Evolutionary conservation across 495 filamentous ascomycete genomes (phyloP), one percentile per base, ranked within the genome.

Genomic region (Lasiosphaeris hirsuta): DNA sequence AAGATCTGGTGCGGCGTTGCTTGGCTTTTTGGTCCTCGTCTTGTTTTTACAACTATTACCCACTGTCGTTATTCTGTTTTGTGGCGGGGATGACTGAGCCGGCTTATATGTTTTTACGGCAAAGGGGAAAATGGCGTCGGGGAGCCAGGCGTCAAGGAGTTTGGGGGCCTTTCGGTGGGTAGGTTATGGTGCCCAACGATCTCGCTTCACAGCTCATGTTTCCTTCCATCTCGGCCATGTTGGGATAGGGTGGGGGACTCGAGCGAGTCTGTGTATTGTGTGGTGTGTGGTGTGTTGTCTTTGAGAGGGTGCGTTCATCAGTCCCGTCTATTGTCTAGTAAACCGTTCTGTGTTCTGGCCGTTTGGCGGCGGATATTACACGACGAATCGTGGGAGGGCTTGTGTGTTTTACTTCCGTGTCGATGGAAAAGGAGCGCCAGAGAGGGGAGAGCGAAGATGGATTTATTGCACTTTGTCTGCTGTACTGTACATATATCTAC

Each of bases 11-110:
- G 23, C 44, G 17, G 36, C 44, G 49, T 18, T 43, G 51, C 47
- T 46, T 56, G 58, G 40, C 47, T 63, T 37, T 49, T 37, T 54
- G 57, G 57, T 53, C 39, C 41, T 44, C 57, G 35, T 60, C 56
- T 63, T 60, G 23, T 30, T 30, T 30, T 30, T 30, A 30, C 23
- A 30, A 30, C 23, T 30, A 30, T 5, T 30, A 30, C 23, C 23
- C 23, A 30, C 23, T 30, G 23, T 30, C 23, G 23, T 30, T 30
- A 30, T 30, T 30, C 23, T 30, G 23, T 30, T 30, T 30, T 5
- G 23, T 30, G 23, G 23, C 23, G 23, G 23, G 23, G 23, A 30
- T 30, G 23, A 30, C 5, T 30, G 2, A 30, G 23, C 23, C 23
- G 23, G 23, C 23, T 30, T 30, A 2, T 2, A 30, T 30, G 23